Conservation (phyloP, 345 rosid genomes). For the Cochlearia excelsa region DNA sequence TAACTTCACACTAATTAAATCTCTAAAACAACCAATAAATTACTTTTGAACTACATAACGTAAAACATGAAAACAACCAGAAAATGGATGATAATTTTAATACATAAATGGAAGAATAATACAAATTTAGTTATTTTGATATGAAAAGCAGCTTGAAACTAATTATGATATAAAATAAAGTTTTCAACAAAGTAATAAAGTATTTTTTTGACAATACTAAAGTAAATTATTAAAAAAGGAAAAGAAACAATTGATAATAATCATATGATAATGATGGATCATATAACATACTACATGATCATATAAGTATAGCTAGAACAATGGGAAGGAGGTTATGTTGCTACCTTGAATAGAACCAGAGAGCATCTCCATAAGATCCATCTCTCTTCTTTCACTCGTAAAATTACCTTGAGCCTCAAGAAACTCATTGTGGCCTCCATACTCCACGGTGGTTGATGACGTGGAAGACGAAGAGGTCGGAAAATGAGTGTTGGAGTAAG, state of each 20-base stretch:
- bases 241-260: constrained; percentile 11
- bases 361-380: constrained; percentile 98
- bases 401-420: constrained; percentile 31
- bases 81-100: no score
- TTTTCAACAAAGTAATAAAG: no score
- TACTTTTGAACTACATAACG: constrained; percentile 4
- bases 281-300: constrained; percentile 18
- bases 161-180: no score
- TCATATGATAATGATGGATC: constrained; percentile 14
- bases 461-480: constrained; percentile 26
- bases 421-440: constrained; percentile 5
- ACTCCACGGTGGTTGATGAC: constrained; percentile 15
- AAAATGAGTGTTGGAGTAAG: constrained; percentile 24
- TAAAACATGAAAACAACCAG: no score
- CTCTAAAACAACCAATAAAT: constrained; percentile 3
- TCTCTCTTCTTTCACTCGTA: constrained; percentile 49
- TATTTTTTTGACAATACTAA: background rate
- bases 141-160: no score
- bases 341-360: constrained; percentile 47
- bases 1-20: constrained; percentile 1
- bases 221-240: constrained; percentile 17
- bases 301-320: constrained; percentile 21
- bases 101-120: no score
- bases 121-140: no score
- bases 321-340: constrained; percentile 23